Conservation (phyloP, 1,284 basidiomycete genomes). For the Lentinula novae-zelandiae region DNA sequence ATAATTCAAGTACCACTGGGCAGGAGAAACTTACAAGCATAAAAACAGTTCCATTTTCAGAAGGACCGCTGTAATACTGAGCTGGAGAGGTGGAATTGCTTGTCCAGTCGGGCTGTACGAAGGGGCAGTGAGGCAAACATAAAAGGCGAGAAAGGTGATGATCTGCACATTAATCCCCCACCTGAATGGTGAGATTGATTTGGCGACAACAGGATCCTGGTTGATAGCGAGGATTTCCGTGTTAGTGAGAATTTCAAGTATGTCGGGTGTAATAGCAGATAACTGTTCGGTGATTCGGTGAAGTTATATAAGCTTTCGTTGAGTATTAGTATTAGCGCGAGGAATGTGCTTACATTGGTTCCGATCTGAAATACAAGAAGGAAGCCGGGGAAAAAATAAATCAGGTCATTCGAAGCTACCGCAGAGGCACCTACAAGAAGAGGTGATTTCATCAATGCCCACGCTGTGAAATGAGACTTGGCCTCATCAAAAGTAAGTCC, state of each 20-base stretch:
- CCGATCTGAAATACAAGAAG: constrained; percentile 18
- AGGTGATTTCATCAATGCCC: constrained; percentile 63
- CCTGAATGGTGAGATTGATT: constrained; percentile 38
- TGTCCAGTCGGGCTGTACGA: constrained; percentile 42
- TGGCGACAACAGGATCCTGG: constrained; percentile 39
- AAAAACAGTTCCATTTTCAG: constrained; percentile 46
- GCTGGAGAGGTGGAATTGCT: constrained; percentile 43
- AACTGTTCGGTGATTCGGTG: constrained; percentile 24
- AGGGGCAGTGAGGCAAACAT: too few species aligned
- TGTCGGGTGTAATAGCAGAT: constrained; percentile 29
- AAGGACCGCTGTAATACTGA: constrained; percentile 50
- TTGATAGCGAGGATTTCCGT: constrained; percentile 42
- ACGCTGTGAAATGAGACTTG: constrained; percentile 62
- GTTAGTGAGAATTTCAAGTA: constrained; percentile 33
- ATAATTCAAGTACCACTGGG: neutral
- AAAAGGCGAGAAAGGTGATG: too few species aligned
- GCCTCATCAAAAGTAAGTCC: constrained; percentile 55
- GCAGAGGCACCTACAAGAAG: constrained; percentile 33
- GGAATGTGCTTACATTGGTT: constrained; percentile 23
- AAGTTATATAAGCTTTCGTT: too few species aligned
- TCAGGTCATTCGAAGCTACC: neutral
- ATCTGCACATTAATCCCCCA: constrained; percentile 40
- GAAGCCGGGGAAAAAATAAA: neutral
- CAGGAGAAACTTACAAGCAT: constrained; percentile 39
- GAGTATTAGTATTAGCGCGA: too few species aligned